Evolutionary conservation across 192 early-diverging fungal genomes (phyloP), one percentile per base, ranked within the genome.

Genomic region (Geranomyces variabilis): DNA sequence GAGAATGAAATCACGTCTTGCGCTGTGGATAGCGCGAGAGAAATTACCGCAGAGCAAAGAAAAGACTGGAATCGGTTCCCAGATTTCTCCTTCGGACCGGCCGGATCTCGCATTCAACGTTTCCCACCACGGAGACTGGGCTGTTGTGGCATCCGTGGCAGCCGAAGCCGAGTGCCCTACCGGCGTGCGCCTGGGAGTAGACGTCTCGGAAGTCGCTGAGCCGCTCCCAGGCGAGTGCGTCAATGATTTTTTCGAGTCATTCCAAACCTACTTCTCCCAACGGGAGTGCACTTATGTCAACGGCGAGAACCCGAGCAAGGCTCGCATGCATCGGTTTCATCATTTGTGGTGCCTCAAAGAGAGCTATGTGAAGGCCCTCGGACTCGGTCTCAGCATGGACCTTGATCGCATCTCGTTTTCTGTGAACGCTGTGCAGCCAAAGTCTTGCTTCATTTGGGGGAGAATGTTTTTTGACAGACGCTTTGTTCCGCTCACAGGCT

Each of bases 41-140:
- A n/a, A n/a, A n/a, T n/a, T n/a, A n/a, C n/a, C n/a, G n/a, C 10
- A 41, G 10, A 41, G 10, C 22, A 30, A 19, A 5, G 63, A 41
- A 44, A 41, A 41, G 3, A 8, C n/a, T 19, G 9, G n/a, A 2
- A 41, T 41, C 36, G 5, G 10, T 17, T 8, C 5, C 2, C 30
- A n/a, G 22, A 31, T 24, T 2, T 19, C 21, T 61, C 44, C 14
- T 5, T 57, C 68, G 22, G 17, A 46, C 51, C 24, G 15, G 28
- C 51, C 24, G 14, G n/a, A 19, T 24, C 36, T 80, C 26, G 66
- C 55, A 13, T 87, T 86, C 69, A 88, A 86, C 67, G 69, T 85
- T 29, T 86, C 86, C 5, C 81, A 88, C 75, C 83, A 88, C 70
- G 86, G 85, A 1, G 81, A 84, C 64, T 88, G 83, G 83, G 85